Evolutionary conservation across 345 rosid genomes (phyloP), one percentile per base, ranked within the genome.

Genomic region (Populus tremula): DNA sequence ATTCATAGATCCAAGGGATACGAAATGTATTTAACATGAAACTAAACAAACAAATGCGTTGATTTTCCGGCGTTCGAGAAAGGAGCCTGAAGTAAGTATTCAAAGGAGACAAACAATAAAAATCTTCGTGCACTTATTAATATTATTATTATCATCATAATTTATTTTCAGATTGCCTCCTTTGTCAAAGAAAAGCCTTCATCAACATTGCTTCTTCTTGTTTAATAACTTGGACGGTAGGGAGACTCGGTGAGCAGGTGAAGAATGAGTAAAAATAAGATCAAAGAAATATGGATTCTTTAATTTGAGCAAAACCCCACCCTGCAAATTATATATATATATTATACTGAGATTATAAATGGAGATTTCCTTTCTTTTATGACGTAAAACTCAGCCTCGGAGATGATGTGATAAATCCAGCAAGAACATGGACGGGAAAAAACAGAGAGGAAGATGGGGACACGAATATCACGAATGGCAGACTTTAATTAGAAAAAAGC

Each of bases 401-500:
- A 69, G 25, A 38, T 9, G 67, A 20, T 50, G 79, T 76, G 74
- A 68, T 31, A 23, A 53, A 61, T 77, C 18, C 13, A 56, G 23
- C 10, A 20, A 33, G 6, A 5, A 53, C 18, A 67, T n/a, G 7
- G 0, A 31, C 5, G 4, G 4, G 36, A 33, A 33, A 33, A 33
- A 33, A 33, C 36, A 33, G 5, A 33, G 35, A 33, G 5, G 36
- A 33, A 33, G 36, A 33, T 4, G 36, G 36, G 25, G 25, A 25
- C 25, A 25, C 25, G 5, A 33, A 33, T 33, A 33, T 33, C 35
- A 33, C 35, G 35, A 33, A 33, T 4, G 36, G 36, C 36, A 13
- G 72, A 63, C 73, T 82, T 77, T 63, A 67, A 69, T 63, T 62
- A 36, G 49, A 81, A 69, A 23, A 56, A 59, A 69, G 17, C 27